Evolutionary conservation across 2,329 filamentous ascomycete genomes (phyloP).

Genomic region (Apiospora koreana): DNA sequence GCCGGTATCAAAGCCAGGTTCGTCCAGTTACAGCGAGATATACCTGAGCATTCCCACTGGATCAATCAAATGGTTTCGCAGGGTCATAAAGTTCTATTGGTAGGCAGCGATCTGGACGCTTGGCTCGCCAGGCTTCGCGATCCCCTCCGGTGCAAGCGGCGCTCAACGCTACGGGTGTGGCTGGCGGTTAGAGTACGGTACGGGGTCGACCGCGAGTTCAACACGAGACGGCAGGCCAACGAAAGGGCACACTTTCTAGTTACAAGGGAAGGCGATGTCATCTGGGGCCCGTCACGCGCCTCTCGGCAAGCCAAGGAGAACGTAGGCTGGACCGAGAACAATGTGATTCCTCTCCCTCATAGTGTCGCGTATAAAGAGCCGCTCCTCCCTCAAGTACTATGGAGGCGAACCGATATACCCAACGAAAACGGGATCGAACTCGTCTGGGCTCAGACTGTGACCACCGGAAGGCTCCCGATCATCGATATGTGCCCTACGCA

Average conservation of each 20-base stretch:
- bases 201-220: background rate
- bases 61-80: background rate
- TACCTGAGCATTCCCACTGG: background rate
- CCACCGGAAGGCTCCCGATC: background rate
- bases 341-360: background rate
- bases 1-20: background rate
- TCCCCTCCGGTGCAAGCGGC: background rate
- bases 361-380: background rate
- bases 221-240: background rate
- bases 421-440: background rate
- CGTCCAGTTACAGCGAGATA: background rate
- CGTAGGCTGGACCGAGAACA: background rate
- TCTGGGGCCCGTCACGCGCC: background rate
- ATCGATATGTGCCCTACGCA: background rate
- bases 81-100: background rate
- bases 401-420: background rate
- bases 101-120: background rate
- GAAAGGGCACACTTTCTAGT: background rate
- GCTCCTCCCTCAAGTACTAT: background rate
- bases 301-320: background rate
- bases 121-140: background rate
- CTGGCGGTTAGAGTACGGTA: background rate
- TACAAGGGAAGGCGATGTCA: background rate
- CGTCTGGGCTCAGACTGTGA: background rate
- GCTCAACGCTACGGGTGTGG: background rate